Percentiles rank a stretch among this genome's conserved stretches.
Evolutionary conservation across 2,329 filamentous ascomycete genomes (phyloP).

Genomic region (Lachnellula willkommii): DNA sequence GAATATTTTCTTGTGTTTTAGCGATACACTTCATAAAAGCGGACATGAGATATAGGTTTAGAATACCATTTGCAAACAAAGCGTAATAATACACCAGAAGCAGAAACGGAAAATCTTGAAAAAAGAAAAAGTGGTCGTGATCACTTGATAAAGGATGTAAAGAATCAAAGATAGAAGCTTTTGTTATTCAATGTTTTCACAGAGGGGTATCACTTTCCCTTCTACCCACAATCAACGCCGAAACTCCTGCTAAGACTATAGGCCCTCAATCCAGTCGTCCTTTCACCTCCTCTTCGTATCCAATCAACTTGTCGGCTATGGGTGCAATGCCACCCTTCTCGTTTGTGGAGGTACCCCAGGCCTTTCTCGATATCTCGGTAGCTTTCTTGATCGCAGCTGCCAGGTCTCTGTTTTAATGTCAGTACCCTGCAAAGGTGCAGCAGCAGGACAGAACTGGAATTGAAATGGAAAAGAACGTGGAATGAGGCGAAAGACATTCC

Average conservation of each 20-base stretch:
- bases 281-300: slow-evolving; percentile 24
- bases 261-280: slow-evolving; percentile 16
- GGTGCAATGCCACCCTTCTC: slow-evolving; percentile 13
- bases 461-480: background rate
- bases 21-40: no score
- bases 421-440: background rate
- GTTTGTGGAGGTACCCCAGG: slow-evolving; percentile 17
- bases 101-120: background rate
- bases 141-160: background rate
- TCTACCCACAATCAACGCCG: background rate
- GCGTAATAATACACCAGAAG: background rate
- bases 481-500: background rate
- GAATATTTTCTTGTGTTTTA: no score
- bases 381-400: slow-evolving; percentile 19
- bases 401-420: slow-evolving; percentile 13
- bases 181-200: background rate
- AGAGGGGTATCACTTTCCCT: slow-evolving; percentile 4
- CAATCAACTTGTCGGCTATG: slow-evolving; percentile 22
- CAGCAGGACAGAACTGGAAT: background rate
- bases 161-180: background rate
- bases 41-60: background rate
- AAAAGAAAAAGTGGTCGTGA: background rate
- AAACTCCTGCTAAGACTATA: background rate
- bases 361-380: slow-evolving; percentile 14
- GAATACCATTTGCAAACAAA: background rate